Base-by-base conservation (phyloP, 2,329 filamentous ascomycete species). In the Plectosphaerella plurivora region DNA sequence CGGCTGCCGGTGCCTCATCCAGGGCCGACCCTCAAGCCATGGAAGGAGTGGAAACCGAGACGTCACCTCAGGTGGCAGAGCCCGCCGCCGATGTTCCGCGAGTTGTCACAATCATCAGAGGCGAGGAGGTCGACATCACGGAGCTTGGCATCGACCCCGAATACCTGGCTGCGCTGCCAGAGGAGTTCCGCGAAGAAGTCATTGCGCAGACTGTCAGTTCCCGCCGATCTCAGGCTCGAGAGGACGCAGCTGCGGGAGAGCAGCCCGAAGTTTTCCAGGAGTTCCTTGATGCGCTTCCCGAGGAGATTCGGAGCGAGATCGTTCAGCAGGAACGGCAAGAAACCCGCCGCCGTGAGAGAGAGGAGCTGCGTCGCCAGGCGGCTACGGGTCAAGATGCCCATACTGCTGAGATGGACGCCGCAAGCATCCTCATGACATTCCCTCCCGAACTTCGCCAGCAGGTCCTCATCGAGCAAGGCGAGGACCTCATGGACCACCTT, bases 81-180 rank as follows among this genome's bases (percentile, higher is more conserved):
- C 55, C 70, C 11, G 62, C 66, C 14, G 63, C 60, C 9, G 58
- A 66, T 18, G 63, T 65, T 24, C 65, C 68, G 3, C 87, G 92
- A 47, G 81, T 96, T 28, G 87, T 86, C 61, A 95, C 90, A 15
- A 92, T 82, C 2, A 91, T 99, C 51, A 79, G 92, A 55, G 93
- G 92, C 24, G 88, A 89, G 57, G 86, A 94, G 62, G 83, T 96
- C 50, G 94, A 99, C 67, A 94, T 99, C 47, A 99, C 94, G 0
- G 89, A 90, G 55, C 79, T 99, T 56, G 92, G 93, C 47, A 97
- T 99, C 61, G 94, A 99, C 65, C 83, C 88, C 15, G 92, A 96
- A 52, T 99, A 97, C 69, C 82, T 99, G 7, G 90, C 94, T 54
- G 95, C 93, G n/a, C 75, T 99, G n/a, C 94, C 94, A 0, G 94